Conservation (phyloP, 108 stramenopile genomes). For the Asterionellopsis glacialis region DNA sequence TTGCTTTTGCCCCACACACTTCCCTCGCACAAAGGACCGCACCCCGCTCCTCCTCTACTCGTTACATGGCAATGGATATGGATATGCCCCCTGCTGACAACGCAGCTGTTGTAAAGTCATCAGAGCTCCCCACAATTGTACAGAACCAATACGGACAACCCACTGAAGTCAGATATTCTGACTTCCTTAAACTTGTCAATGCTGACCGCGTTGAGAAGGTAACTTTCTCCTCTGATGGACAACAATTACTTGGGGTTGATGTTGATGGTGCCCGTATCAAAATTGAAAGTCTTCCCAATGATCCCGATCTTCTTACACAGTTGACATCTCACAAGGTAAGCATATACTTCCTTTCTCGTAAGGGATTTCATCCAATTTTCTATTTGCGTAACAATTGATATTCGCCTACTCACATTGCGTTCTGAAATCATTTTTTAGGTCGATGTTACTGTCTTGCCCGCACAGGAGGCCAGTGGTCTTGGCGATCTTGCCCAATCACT, state of each 20-base stretch:
- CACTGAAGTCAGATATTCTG: slow-evolving; percentile 50
- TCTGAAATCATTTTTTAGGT: slow-evolving; percentile 20
- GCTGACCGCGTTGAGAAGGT: slow-evolving; percentile 57
- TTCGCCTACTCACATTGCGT: slow-evolving; percentile 2
- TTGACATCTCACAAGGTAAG: slow-evolving; percentile 86
- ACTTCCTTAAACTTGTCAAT: slow-evolving; percentile 53
- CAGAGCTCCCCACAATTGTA: slow-evolving; percentile 30
- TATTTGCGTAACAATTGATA: neutral
- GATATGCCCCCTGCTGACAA: slow-evolving; percentile 26
- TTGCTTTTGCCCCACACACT: slow-evolving; percentile 30
- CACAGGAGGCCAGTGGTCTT: slow-evolving; percentile 69
- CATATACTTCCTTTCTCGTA: neutral
- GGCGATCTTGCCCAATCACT: slow-evolving; percentile 78
- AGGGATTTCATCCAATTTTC: too few relatives aligned
- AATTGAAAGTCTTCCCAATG: slow-evolving; percentile 89
- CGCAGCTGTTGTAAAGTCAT: neutral
- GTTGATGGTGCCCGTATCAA: slow-evolving; percentile 85
- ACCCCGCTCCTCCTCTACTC: neutral
- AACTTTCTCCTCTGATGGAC: slow-evolving; percentile 72
- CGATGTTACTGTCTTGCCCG: slow-evolving; percentile 82
- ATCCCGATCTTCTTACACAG: slow-evolving; percentile 87
- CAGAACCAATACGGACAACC: slow-evolving; percentile 32
- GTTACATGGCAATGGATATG: slow-evolving; percentile 24
- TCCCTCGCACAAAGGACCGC: slow-evolving; percentile 5
- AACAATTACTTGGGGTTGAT: slow-evolving; percentile 71